Evolutionary conservation across 163 green algal genomes (phyloP).

Genomic region (Scenedesmus sp.): DNA sequence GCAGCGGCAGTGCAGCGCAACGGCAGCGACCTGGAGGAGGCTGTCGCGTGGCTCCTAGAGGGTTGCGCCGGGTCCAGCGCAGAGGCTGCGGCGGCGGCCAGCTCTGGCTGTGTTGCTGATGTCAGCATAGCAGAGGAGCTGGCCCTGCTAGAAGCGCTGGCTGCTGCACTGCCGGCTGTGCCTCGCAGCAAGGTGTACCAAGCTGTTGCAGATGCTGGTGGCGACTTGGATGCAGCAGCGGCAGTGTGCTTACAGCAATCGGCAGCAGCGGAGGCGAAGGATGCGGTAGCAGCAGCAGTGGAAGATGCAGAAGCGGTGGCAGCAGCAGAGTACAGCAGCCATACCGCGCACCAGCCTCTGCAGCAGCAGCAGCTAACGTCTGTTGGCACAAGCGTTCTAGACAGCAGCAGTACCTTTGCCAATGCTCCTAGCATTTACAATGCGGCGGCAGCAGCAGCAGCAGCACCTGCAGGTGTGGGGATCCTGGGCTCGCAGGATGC

Average conservation of each 20-base stretch:
- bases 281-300: background rate
- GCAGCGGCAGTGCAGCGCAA: slow-evolving; percentile 72
- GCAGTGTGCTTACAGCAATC: slow-evolving; percentile 29
- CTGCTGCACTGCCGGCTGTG: slow-evolving; percentile 50
- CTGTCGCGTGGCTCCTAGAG: slow-evolving; percentile 73
- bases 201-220: slow-evolving; percentile 63
- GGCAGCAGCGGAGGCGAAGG: background rate
- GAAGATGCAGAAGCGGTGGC: background rate
- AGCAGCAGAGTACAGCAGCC: background rate
- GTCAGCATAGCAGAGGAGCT: slow-evolving; percentile 75
- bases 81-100: slow-evolving; percentile 6
- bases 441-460: background rate
- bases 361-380: slow-evolving; percentile 28
- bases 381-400: background rate
- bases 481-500: background rate
- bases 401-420: background rate
- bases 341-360: background rate
- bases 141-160: slow-evolving; percentile 56
- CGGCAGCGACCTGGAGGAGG: slow-evolving; percentile 72
- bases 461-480: background rate
- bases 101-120: slow-evolving; percentile 52
- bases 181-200: slow-evolving; percentile 56
- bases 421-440: background rate
- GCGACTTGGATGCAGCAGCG: slow-evolving; percentile 65
- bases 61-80: slow-evolving; percentile 27